A percentile compares a stretch with the other conserved stretches of the same genome.
Evolutionary conservation across 345 rosid genomes (phyloP).

Genomic region (Citrus cavaleriei): DNA sequence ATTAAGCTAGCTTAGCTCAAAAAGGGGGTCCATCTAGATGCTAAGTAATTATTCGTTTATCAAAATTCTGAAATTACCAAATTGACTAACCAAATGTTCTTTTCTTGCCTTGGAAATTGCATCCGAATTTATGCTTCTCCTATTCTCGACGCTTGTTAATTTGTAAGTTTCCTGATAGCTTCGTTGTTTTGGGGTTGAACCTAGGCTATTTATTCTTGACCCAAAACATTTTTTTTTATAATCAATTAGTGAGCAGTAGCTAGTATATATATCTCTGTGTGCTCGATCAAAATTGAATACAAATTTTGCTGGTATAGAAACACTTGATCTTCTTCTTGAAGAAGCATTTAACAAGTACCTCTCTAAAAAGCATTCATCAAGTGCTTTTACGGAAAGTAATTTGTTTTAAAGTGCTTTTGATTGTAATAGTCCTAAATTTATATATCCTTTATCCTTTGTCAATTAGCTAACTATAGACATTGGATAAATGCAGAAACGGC

Average conservation of each 20-base stretch:
- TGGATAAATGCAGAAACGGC: background rate
- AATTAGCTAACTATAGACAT: background rate
- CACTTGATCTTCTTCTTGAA: background rate
- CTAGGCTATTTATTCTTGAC: background rate
- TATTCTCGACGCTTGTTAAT: background rate
- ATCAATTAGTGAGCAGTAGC: background rate
- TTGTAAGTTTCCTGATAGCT: background rate
- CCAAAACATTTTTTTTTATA: background rate
- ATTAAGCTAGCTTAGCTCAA: constrained; percentile 11
- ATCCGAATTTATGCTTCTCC: constrained; percentile 22
- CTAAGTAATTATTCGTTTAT: background rate
- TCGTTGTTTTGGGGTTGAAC: background rate
- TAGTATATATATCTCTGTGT: background rate
- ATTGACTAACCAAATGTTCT: constrained; percentile 10
- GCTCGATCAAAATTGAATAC: background rate
- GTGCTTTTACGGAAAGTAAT: background rate
- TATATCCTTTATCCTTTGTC: background rate
- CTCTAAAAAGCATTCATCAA: background rate
- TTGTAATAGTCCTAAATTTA: background rate
- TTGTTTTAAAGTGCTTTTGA: background rate
- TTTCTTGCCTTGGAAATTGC: constrained; percentile 36
- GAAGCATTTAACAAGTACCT: background rate
- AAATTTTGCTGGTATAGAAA: too few species aligned
- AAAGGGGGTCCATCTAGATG: constrained; percentile 4
- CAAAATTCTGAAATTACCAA: constrained; percentile 3